These are phyloP conservation scores for Begonia fuchsioides DNA, from an alignment of 306 rosid genomes.

Conservation along the genomic window DNA sequence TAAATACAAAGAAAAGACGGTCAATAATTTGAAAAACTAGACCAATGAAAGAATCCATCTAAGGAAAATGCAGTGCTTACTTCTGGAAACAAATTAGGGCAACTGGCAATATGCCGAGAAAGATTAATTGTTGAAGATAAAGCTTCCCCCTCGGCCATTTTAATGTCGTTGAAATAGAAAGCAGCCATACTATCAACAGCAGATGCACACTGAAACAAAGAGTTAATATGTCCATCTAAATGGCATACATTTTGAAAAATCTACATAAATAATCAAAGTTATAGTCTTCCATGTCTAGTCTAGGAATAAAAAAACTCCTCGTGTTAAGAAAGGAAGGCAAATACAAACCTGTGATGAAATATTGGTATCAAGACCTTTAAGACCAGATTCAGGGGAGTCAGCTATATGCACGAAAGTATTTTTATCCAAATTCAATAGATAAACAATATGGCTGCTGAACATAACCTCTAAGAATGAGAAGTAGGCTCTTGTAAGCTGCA, in stretches of 20 bases:
- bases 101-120: conserved; percentile 69
- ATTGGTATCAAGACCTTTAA: conserved; percentile 83
- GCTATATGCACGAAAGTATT: conserved; percentile 81
- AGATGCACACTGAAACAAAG: conserved; percentile 79
- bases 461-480: conserved; percentile 92
- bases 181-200: conserved; percentile 94
- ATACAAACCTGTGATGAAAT: conserved; percentile 85
- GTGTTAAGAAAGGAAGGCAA: conserved; percentile 7
- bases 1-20: too few relatives aligned
- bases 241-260: background rate
- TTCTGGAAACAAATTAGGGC: conserved; percentile 92
- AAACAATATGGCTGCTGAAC: conserved; percentile 71
- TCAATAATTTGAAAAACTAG: too few relatives aligned
- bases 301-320: background rate
- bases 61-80: conserved; percentile 23
- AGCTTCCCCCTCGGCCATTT: conserved; percentile 87
- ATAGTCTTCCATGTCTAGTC: too few relatives aligned
- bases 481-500: conserved; percentile 91
- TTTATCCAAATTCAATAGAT: conserved; percentile 64
- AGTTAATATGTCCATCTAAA: conserved; percentile 5
- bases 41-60: too few relatives aligned
- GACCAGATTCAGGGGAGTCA: conserved; percentile 96
- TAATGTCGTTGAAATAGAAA: conserved; percentile 80
- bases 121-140: conserved; percentile 67
- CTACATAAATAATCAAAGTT: background rate